phyloP scores from a whole-genome alignment of 2,329 filamentous ascomycete species.

The Plenodomus biglobosus region DNA sequence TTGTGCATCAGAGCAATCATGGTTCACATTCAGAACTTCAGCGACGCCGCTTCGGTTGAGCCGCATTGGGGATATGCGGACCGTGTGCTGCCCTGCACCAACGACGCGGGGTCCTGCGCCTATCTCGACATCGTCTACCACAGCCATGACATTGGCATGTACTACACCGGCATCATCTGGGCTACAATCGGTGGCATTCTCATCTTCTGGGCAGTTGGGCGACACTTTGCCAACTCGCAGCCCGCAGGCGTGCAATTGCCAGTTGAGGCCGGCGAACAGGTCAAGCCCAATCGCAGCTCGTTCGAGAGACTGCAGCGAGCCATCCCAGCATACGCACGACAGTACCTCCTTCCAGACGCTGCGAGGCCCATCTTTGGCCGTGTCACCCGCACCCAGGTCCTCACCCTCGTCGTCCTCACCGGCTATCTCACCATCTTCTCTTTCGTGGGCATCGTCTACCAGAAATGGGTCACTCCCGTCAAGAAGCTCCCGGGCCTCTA shows the following conservation, averaged over 20 bases:
- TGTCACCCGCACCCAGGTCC: constrained; percentile 67
- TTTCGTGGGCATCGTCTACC: constrained; percentile 67
- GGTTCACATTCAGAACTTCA: constrained; percentile 50
- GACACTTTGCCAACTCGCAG: constrained; percentile 32
- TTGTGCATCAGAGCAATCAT: constrained; percentile 4
- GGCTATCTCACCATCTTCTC: constrained; percentile 67
- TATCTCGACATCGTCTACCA: constrained; percentile 61
- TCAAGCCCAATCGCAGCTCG: constrained; percentile 23
- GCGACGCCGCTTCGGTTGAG: constrained; percentile 43
- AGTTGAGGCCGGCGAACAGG: constrained; percentile 21
- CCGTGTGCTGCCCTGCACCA: constrained; percentile 59
- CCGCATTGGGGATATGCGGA: constrained; percentile 61
- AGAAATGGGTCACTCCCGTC: constrained; percentile 70
- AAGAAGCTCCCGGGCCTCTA: constrained; percentile 55
- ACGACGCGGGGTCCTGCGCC: constrained; percentile 59
- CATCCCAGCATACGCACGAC: constrained; percentile 48
- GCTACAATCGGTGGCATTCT: constrained; percentile 54
- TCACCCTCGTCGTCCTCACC: constrained; percentile 59
- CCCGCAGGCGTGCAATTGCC: constrained; percentile 31
- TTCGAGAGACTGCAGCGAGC: constrained; percentile 39
- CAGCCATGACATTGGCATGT: constrained; percentile 57
- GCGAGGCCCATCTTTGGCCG: constrained; percentile 63
- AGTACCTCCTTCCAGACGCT: constrained; percentile 63
- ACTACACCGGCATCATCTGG: constrained; percentile 61
- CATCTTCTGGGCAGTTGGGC: constrained; percentile 47